Percentiles rank a stretch among this genome's conserved stretches.
phyloP scores from a whole-genome alignment of 495 filamentous ascomycete genomes.

The Lophiotrema nucula region DNA sequence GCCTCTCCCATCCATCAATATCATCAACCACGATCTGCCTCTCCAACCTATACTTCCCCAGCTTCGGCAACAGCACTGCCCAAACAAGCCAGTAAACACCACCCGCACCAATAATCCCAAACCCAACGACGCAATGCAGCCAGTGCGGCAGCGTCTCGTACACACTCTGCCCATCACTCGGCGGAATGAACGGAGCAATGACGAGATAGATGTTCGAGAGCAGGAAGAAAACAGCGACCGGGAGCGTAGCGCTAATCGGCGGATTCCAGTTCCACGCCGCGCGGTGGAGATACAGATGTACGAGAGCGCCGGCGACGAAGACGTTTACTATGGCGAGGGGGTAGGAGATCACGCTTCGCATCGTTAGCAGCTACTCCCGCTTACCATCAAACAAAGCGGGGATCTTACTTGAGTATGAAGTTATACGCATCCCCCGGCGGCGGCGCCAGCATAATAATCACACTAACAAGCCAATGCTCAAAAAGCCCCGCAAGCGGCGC shows the following conservation, averaged over 20 bases:
- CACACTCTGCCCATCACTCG: conserved; percentile 44
- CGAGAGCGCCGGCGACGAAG: conserved; percentile 56
- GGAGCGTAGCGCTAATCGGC: conserved; percentile 45
- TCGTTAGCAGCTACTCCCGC: too few species aligned
- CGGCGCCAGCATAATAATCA: conserved; percentile 62
- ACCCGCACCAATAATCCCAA: conserved; percentile 48
- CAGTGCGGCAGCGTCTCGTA: conserved; percentile 54
- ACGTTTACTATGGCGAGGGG: conserved; percentile 61
- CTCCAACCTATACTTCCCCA: conserved; percentile 38
- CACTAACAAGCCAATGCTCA: conserved; percentile 59
- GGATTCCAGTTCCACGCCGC: conserved; percentile 44
- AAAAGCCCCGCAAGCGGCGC: conserved; percentile 61
- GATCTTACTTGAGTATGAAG: conserved; percentile 49
- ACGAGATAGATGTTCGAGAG: conserved; percentile 53
- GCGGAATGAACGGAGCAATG: conserved; percentile 51
- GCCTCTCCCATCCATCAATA: conserved; percentile 47
- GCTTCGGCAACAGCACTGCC: conserved; percentile 47
- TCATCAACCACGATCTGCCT: conserved; percentile 35
- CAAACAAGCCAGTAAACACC: conserved; percentile 53
- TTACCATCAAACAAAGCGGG: too few species aligned
- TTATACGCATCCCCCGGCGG: conserved; percentile 65
- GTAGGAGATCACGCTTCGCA: conserved; percentile 56
- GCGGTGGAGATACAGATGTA: conserved; percentile 56
- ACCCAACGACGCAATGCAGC: conserved; percentile 52
- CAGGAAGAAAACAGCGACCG: conserved; percentile 49